Base-by-base conservation (phyloP, 768 basidiomycete species). In the Boletellus emodensis region DNA sequence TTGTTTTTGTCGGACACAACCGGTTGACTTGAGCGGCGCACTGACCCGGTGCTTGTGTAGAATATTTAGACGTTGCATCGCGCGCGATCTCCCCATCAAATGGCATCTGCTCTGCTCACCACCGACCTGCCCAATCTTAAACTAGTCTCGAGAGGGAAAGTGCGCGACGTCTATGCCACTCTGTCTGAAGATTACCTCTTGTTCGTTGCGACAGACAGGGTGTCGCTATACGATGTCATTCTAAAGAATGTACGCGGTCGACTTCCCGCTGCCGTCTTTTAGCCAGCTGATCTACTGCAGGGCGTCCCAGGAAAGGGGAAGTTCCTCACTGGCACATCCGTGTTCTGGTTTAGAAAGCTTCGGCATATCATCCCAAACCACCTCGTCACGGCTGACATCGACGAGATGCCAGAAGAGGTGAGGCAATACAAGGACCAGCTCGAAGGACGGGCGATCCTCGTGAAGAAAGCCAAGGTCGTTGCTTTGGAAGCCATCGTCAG, bases 151-250 rank as follows among this genome's bases (percentile, higher is more conserved):
- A 83, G 78, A 65, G 96, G 96, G 51, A 99, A 99, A 79, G 96
- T 99, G 18, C 83, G 96, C 49, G 95, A 98, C 69, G 85, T 99
- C 63, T 98, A 99, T 71, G 61, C 79, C 30, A 85, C 82, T 12
- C 83, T 85, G 6, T 83, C 82, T 6, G 76, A 79, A 18, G 77
- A 83, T 46, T 78, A 82, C 57, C 79, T 99, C 17, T 79, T 99
- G 37, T 98, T 98, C 65, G 86, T 98, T 51, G 94, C 95, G 11
- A 86, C 90, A 10, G 96, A 99, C 71, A 80, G 96, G 55, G 95
- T 98, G 65, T 95, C 91, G 17, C 94, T 94, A 0, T 98, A 91
- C 75, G 95, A 99, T 76, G 87, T 96, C 58, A 85, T 98, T 63
- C 79, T 99, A 54, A 82, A 83, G 64, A 93, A 95, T 70, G 95